Base-by-base conservation (phyloP, 1,284 basidiomycete genomes). In the Tilletia walkeri region DNA sequence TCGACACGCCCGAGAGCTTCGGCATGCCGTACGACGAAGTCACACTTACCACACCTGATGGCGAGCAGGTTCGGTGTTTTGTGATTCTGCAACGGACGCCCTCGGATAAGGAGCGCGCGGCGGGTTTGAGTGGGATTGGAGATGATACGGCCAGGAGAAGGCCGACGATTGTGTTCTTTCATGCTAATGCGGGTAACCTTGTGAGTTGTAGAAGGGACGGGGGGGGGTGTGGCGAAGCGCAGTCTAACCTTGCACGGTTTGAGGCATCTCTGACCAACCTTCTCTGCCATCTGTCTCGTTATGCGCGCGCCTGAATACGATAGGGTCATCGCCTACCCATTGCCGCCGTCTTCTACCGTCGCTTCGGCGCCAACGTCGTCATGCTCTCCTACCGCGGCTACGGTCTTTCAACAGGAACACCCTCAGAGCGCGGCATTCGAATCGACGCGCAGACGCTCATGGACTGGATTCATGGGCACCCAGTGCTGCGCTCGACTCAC, bases 331-430 rank as follows among this genome's bases (percentile, higher is more conserved):
- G 95, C 20, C 88, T 99, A 79, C 95, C 95, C 0, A 86, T 98
- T 14, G 95, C 92, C 0, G 89, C 89, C 70, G 88, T 94, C 45
- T 95, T 97, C 83, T 93, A 89, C 81, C 86, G 89, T 59, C 89
- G 90, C 77, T 89, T 94, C 88, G 87, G 91, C 18, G 94, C 92
- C 84, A 95, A 95, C 81, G 92, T 95, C 7, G 85, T 95, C 50
- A 92, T 94, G 90, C 85, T 94, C 72, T 92, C 91, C 67, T 95
- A 95, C 80, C 86, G 93, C 79, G 93, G 93, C 89, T 96, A 95
- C 78, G 94, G 93, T 12, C 87, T 87, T 30, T 93, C 91, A 0
- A 90, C 92, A 71, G 92, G 93, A 5, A 87, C 87, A 0, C 92
- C 95, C 0, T 92, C 90, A 6, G 95, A 98, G 83, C 87, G 88